phyloP scores from a whole-genome alignment of 768 basidiomycete species.

The Leccinum disarticulatum region DNA sequence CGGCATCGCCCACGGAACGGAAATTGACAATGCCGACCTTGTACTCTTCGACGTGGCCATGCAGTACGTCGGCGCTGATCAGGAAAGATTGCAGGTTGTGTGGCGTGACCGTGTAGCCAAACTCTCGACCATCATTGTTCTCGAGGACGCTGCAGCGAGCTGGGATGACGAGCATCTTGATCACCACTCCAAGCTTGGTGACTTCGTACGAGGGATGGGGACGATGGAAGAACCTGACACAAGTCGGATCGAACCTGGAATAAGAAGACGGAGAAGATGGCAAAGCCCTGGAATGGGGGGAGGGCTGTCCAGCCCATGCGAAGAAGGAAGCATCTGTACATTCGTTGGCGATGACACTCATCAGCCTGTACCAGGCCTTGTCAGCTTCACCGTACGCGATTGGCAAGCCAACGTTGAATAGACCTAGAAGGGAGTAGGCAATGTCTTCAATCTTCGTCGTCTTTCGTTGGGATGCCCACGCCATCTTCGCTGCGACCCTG shows the following conservation, averaged over 20 bases:
- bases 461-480: conserved; percentile 25
- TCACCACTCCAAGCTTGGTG: conserved; percentile 14
- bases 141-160: conserved; percentile 12
- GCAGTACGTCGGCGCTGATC: conserved; percentile 5
- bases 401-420: conserved; percentile 24
- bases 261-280: conserved; percentile 13
- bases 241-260: conserved; percentile 3
- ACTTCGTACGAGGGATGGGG: conserved; percentile 14
- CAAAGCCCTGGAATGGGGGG: conserved; percentile 12
- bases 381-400: conserved; percentile 27
- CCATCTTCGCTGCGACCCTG: conserved; percentile 20
- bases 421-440: conserved; percentile 26
- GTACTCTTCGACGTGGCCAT: conserved; percentile 5
- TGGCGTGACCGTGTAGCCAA: conserved; percentile 13
- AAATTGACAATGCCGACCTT: conserved; percentile 13
- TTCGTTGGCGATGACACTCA: conserved; percentile 14
- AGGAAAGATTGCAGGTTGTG: conserved; percentile 7
- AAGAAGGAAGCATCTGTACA: conserved; percentile 14
- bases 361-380: conserved; percentile 23
- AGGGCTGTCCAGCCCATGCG: conserved; percentile 14
- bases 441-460: conserved; percentile 26
- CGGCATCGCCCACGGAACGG: neutral
- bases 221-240: neutral
- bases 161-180: conserved; percentile 12
- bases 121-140: conserved; percentile 8